Evolutionary conservation across 441 rosid genomes (phyloP), one percentile per base, ranked within the genome.

Genomic region (Aquilaria agallochum): DNA sequence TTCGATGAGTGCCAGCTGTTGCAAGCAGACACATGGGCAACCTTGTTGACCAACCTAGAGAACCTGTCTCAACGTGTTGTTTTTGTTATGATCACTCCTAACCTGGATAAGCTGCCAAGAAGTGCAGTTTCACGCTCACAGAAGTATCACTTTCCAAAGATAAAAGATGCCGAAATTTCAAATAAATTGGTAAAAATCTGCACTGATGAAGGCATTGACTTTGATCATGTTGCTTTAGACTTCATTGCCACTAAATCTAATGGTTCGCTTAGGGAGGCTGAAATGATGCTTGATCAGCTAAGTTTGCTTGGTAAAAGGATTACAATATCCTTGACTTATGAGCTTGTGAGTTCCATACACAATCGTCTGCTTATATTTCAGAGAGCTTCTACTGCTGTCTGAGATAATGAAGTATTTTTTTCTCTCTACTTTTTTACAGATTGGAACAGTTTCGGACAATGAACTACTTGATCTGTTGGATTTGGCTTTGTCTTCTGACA

Each of bases 221-320:
- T 81, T 65, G 98, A 92, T 68, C 86, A 73, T 53, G 79, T 56
- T 50, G 98, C 94, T 33, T 60, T 92, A 59, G 92, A 88, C 52
- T 88, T 90, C 73, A 83, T 92, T 72, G 96, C 96, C 68, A 78
- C 90, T 34, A 92, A 84, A 70, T 83, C 98, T 33, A 86, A 78
- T 73, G 98, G 98, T 74, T 92, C 98, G 13, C 86, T 90, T 58
- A 70, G 94, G 60, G 98, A 88, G 79, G 98, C 94, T 40, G 96
- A 90, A 76, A 92, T 83, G 72, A 84, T 92, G 95, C 92, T 88
- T 54, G 96, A 90, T 71, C 98, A 92, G 75, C 74, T 92, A 51
- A 88, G 96, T 73, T 80, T 89, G 63, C 92, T 92, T 48, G 95
- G 98, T 52, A 87, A 79, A 83, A 84, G 77, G 64, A 80, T 88